phyloP scores from a whole-genome alignment of 345 rosid genomes.

The Theobroma cacao region DNA sequence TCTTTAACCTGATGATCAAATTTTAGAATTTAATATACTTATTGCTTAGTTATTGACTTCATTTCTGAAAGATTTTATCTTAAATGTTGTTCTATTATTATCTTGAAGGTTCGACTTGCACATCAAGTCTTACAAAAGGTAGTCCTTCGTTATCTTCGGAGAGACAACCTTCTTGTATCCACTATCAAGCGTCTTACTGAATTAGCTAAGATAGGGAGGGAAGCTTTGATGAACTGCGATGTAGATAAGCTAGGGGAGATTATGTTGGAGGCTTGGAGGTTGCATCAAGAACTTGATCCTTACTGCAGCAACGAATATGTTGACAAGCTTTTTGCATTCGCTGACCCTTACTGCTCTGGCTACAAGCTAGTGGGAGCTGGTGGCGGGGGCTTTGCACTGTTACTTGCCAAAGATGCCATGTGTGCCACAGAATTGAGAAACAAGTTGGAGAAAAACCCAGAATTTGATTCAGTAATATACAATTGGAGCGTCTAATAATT shows the following conservation, averaged over 20 bases:
- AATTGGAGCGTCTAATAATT: constrained; percentile 49
- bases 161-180: constrained; percentile 77
- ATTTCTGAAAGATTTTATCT: not conserved
- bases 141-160: constrained; percentile 71
- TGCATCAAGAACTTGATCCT: constrained; percentile 98
- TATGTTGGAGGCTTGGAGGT: constrained; percentile 89
- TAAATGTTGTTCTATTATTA: not conserved
- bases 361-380: constrained; percentile 98
- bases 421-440: constrained; percentile 49
- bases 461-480: constrained; percentile 56
- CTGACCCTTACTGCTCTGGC: constrained; percentile 79
- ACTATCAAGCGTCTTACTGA: constrained; percentile 85
- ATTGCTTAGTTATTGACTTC: not conserved
- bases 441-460: constrained; percentile 43
- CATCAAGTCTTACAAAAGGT: constrained; percentile 94
- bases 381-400: constrained; percentile 87
- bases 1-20: not conserved
- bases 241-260: constrained; percentile 80
- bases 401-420: constrained; percentile 58
- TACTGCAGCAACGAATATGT: constrained; percentile 90
- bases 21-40: not conserved
- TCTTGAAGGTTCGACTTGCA: constrained; percentile 82
- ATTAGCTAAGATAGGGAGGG: constrained; percentile 81
- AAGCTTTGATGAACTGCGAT: constrained; percentile 86
- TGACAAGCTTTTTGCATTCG: constrained; percentile 60